These are phyloP conservation scores for Xylariales sp. DNA, from an alignment of 2,329 filamentous ascomycete species.

Conservation along the genomic window DNA sequence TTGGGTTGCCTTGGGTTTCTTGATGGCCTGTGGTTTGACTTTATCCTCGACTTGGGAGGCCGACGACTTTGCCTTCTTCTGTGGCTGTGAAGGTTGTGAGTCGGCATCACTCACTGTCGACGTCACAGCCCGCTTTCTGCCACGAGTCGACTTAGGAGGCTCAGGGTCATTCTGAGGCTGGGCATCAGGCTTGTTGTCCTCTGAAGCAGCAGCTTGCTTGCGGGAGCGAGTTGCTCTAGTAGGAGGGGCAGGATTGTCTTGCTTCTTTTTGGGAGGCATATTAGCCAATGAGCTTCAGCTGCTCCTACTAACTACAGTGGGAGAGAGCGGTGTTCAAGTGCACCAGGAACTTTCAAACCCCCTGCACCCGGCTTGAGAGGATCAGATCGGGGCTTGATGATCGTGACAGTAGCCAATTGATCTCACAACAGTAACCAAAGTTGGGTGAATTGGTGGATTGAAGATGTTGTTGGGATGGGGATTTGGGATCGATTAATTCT, in stretches of 20 bases:
- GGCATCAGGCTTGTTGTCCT: neutral
- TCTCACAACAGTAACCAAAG: neutral
- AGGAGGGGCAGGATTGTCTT: neutral
- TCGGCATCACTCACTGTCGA: neutral
- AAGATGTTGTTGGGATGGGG: neutral
- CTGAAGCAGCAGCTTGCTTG: neutral
- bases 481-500: neutral
- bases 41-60: neutral
- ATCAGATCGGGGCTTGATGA: neutral
- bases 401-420: neutral
- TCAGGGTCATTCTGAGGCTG: conserved; percentile 1
- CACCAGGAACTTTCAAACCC: neutral
- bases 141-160: neutral
- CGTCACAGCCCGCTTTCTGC: conserved; percentile 2
- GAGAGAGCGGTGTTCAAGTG: neutral
- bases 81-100: neutral
- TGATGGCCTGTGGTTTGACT: neutral
- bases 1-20: too few species aligned
- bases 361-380: neutral
- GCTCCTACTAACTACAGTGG: too few species aligned
- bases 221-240: conserved; percentile 5
- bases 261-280: conserved; percentile 7
- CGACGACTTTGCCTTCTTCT: conserved; percentile 4
- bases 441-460: too few species aligned
- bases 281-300: conserved; percentile 4